Evolutionary conservation across 768 basidiomycete genomes (phyloP).

Genomic region (Russula lepida): DNA sequence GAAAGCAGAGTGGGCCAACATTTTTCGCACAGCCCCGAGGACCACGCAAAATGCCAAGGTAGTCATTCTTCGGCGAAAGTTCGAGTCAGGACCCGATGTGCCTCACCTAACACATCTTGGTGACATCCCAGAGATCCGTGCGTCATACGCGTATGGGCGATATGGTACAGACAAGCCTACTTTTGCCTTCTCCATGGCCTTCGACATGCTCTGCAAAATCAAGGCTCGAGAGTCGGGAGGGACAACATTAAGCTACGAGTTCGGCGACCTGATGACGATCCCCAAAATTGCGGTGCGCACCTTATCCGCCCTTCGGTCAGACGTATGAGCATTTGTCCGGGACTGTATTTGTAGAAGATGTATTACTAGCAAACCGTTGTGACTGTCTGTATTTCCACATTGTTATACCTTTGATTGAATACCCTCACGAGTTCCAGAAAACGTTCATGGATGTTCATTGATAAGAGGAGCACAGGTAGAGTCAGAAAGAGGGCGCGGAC

Average conservation of each 20-base stretch:
- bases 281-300: slow-evolving; percentile 23
- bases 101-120: slow-evolving; percentile 10
- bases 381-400: neutral
- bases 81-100: slow-evolving; percentile 4
- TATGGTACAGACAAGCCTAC: neutral
- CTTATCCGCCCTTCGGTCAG: neutral
- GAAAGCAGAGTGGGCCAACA: slow-evolving; percentile 13
- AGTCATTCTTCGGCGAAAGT: neutral
- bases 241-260: slow-evolving; percentile 2
- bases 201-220: slow-evolving; percentile 9
- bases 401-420: neutral
- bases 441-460: neutral
- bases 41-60: neutral
- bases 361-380: neutral
- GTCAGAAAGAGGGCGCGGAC: neutral
- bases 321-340: neutral
- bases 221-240: slow-evolving; percentile 13
- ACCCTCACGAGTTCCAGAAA: neutral
- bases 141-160: slow-evolving; percentile 13
- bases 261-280: slow-evolving; percentile 30
- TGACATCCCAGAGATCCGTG: slow-evolving; percentile 9
- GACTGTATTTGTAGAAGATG: neutral
- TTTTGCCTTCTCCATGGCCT: slow-evolving; percentile 15
- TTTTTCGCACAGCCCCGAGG: neutral
- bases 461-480: neutral